These are phyloP conservation scores for Tubosaeta sp. DNA, from an alignment of 768 basidiomycete genomes.

Conservation along the genomic window DNA sequence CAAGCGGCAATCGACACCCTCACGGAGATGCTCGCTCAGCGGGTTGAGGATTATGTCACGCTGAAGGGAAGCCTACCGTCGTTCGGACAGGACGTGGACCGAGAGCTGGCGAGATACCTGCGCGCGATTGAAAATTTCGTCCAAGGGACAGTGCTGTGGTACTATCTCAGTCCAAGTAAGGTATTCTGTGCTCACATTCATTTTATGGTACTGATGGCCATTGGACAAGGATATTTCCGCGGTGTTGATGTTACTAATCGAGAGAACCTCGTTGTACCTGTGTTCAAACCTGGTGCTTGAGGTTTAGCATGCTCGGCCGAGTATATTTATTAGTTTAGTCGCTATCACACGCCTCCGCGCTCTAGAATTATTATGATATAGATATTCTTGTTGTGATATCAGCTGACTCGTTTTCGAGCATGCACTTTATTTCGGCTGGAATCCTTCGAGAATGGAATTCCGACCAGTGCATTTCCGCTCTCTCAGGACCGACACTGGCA, in stretches of 20 bases:
- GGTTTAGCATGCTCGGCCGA: too few relatives aligned
- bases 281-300: slow-evolving; percentile 27
- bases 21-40: slow-evolving; percentile 35
- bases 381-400: background rate
- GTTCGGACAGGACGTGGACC: slow-evolving; percentile 33
- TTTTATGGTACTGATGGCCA: slow-evolving; percentile 10
- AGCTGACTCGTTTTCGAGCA: background rate
- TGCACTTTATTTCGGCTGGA: background rate
- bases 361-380: background rate
- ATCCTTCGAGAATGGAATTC: background rate
- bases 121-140: slow-evolving; percentile 36
- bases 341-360: background rate
- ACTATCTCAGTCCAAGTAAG: slow-evolving; percentile 38
- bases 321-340: background rate
- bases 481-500: background rate
- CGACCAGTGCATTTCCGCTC: background rate
- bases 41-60: slow-evolving; percentile 31
- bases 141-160: slow-evolving; percentile 38
- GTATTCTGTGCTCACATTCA: background rate
- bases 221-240: slow-evolving; percentile 29
- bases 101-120: slow-evolving; percentile 32
- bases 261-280: slow-evolving; percentile 24
- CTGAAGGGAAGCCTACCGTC: slow-evolving; percentile 34
- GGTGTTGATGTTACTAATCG: slow-evolving; percentile 31
- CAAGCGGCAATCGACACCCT: slow-evolving; percentile 34